Conservation (phyloP, 2,329 filamentous ascomycete species). For the Penicillium sp. region DNA sequence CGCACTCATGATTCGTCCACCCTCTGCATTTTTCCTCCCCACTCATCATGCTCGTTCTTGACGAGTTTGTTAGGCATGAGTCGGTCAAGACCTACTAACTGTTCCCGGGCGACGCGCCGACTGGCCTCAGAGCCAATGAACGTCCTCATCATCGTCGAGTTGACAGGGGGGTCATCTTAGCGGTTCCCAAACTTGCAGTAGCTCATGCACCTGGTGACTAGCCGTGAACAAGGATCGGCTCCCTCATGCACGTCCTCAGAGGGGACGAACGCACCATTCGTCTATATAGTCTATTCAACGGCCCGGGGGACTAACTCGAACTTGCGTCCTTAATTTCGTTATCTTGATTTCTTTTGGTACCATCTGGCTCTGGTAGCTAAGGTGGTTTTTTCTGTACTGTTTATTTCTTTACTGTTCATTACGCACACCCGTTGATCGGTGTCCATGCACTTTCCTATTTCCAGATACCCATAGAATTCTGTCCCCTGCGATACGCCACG, state of each 20-base stretch:
- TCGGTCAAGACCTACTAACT: conserved; percentile 2
- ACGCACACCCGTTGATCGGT: conserved; percentile 33
- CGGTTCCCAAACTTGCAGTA: conserved; percentile 36
- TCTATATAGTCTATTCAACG: conserved; percentile 34
- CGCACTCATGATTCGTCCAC: conserved; percentile 11
- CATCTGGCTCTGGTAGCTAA: conserved; percentile 38
- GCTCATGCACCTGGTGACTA: conserved; percentile 26
- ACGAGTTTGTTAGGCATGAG: conserved; percentile 18
- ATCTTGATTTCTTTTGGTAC: conserved; percentile 19
- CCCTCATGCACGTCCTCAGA: conserved; percentile 11
- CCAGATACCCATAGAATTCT: conserved; percentile 29
- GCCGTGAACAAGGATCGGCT: conserved; percentile 16
- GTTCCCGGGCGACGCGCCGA: conserved; percentile 23
- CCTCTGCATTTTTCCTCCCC: conserved; percentile 1
- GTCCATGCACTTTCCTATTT: conserved; percentile 24
- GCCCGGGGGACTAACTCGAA: conserved; percentile 19
- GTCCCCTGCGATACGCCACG: conserved; percentile 1
- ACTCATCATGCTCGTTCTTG: background rate
- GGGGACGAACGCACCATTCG: conserved; percentile 17
- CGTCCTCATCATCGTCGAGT: background rate
- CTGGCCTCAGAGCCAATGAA: conserved; percentile 16
- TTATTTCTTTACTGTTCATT: conserved; percentile 10
- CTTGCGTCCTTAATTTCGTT: conserved; percentile 30
- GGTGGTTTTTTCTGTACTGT: conserved; percentile 24
- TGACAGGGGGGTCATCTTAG: conserved; percentile 13